These are phyloP conservation scores for Yamadazyma dendronema DNA, from an alignment of 1,139 yeast genomes.

Conservation along the genomic window DNA sequence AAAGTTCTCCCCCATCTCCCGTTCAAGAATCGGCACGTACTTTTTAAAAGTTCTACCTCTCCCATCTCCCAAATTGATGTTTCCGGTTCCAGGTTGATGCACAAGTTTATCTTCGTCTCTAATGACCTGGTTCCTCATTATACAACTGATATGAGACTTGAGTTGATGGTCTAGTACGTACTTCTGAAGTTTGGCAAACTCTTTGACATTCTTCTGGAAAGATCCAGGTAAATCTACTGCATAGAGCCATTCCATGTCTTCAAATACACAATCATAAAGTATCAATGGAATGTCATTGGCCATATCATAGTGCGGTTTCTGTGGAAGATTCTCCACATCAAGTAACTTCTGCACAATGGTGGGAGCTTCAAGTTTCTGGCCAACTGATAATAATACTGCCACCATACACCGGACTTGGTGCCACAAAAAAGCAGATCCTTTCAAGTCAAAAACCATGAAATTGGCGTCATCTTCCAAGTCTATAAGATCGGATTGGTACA, in stretches of 20 bases:
- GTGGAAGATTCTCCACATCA: slow-evolving; percentile 56
- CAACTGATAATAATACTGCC: slow-evolving; percentile 76
- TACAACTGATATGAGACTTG: slow-evolving; percentile 31
- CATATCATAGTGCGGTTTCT: slow-evolving; percentile 82
- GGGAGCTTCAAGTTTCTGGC: slow-evolving; percentile 71
- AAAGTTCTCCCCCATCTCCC: slow-evolving; percentile 61
- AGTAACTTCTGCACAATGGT: slow-evolving; percentile 56
- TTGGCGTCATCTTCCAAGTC: slow-evolving; percentile 34
- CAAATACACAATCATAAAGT: slow-evolving; percentile 81
- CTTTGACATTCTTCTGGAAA: slow-evolving; percentile 26
- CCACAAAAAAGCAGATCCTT: slow-evolving; percentile 94
- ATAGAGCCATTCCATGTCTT: slow-evolving; percentile 64
- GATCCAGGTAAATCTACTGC: slow-evolving; percentile 21
- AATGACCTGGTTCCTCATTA: slow-evolving; percentile 25
- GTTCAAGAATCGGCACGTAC: slow-evolving; percentile 57
- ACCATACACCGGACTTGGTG: slow-evolving; percentile 98
- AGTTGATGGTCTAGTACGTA: slow-evolving; percentile 34
- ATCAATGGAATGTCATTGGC: slow-evolving; percentile 91
- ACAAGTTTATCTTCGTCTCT: slow-evolving; percentile 19
- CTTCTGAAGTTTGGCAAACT: slow-evolving; percentile 24
- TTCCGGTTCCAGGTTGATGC: slow-evolving; percentile 24
- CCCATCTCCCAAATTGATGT: slow-evolving; percentile 70
- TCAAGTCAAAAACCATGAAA: slow-evolving; percentile 68
- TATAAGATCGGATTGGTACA: slow-evolving; percentile 51
- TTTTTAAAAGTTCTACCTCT: slow-evolving; percentile 53